Percentiles rank a stretch among this genome's conserved stretches.
phyloP scores from a whole-genome alignment of 2,329 filamentous ascomycete genomes.

The Lasiodiplodia theobromae region DNA sequence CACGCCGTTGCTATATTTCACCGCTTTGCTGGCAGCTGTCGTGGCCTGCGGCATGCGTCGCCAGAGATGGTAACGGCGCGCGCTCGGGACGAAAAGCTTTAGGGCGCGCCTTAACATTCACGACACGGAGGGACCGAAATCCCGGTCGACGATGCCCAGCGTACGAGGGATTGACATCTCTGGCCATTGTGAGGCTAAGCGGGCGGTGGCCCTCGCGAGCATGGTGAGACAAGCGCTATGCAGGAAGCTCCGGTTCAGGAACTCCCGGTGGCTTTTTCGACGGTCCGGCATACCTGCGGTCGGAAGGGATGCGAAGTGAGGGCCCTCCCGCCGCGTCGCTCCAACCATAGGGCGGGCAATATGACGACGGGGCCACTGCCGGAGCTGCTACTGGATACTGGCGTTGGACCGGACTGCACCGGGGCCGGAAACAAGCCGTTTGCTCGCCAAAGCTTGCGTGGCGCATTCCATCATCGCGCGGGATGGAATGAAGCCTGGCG shows the following conservation, averaged over 20 bases:
- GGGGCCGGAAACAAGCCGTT: constrained; percentile 5
- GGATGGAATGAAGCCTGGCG: constrained; percentile 14
- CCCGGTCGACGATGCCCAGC: constrained; percentile 16
- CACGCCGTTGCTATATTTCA: constrained; percentile 17
- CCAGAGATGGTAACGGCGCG: constrained; percentile 1
- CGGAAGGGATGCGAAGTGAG: constrained; percentile 13
- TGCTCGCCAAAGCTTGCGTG: constrained; percentile 21
- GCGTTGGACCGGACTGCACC: constrained; percentile 14
- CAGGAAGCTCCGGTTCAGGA: constrained; percentile 21
- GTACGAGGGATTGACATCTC: constrained; percentile 24
- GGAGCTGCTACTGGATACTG: constrained; percentile 17
- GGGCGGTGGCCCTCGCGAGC: constrained; percentile 15
- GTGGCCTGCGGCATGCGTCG: constrained; percentile 8
- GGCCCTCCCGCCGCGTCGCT: neutral
- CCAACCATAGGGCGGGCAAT: constrained; percentile 19
- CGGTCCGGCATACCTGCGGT: constrained; percentile 4
- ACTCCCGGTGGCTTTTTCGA: constrained; percentile 11
- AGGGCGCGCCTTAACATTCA: constrained; percentile 27
- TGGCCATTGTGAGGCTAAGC: constrained; percentile 6
- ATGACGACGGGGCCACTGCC: neutral
- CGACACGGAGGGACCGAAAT: constrained; percentile 23
- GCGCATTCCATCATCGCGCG: constrained; percentile 26
- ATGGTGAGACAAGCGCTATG: constrained; percentile 24
- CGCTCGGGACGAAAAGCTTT: constrained; percentile 2
- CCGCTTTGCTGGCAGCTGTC: constrained; percentile 23